Base-by-base conservation (phyloP, 75 land plant genomes). In the Pinus taeda region DNA sequence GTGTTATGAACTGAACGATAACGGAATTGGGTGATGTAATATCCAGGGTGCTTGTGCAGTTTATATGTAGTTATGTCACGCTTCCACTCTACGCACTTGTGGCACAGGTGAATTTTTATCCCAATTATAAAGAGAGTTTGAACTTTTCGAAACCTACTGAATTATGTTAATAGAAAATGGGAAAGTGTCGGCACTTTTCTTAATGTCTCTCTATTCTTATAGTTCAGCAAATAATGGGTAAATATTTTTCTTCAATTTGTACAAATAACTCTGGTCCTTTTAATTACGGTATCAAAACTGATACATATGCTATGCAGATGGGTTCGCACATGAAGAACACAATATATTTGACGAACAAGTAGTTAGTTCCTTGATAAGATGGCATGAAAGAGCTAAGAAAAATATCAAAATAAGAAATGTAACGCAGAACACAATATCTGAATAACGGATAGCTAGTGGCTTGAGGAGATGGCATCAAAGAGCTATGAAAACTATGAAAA, bases 81-180 rank as follows among this genome's bases (percentile, higher is more conserved):
- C 82, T 92, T 76, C 93, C 93, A 26, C 88, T 87, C 9, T 90
- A 92, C 71, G 85, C 93, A 58, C 75, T 92, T 75, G 92, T 92
- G 6, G 84, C 89, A 56, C 93, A 91, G 81, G 93, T 89, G 53
- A 13, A 17, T 64, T 45, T 42, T 1, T 33, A n/a, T 45, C n/a
- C 17, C 49, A 45, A 4, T 45, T 45, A 6, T 0, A 45, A 73
- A 18, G n/a, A 45, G 42, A 45, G 1, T 21, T 45, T 4, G 13
- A 39, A 30, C 5, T 20, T 21, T 5, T 14, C 26, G 9, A 11
- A 39, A 60, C 4, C 37, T 29, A 22, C 55, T 14, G 36, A 24
- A 18, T 53, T 8, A 6, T 57, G 3, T 22, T 21, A 5, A 60
- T 0, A 60, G 42, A 3, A 45, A 37, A 70, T 6, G 6, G 8